A percentile compares a stretch with the other conserved stretches of the same genome.
These are phyloP conservation scores for Populus davidiana DNA, from an alignment of 345 rosid species.

Conservation along the genomic window DNA sequence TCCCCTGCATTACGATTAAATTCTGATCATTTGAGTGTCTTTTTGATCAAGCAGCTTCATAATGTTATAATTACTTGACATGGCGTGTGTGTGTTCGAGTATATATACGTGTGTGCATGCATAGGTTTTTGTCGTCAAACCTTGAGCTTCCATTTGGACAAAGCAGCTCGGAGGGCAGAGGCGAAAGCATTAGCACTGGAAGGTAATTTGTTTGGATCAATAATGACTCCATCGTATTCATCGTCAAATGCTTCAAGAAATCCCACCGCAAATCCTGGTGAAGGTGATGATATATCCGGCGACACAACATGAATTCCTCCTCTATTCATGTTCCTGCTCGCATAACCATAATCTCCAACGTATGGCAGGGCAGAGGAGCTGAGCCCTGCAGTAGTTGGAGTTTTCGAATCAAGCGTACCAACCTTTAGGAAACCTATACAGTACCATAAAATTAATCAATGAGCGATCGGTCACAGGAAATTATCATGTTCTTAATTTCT, in stretches of 20 bases:
- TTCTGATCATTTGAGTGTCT: not conserved
- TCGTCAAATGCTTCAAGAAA: constrained; percentile 45
- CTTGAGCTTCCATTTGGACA: constrained; percentile 39
- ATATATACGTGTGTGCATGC: too few species aligned
- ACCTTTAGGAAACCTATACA: constrained; percentile 11
- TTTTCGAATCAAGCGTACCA: not conserved
- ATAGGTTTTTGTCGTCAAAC: constrained; percentile 9
- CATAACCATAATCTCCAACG: not conserved
- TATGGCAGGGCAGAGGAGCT: not conserved
- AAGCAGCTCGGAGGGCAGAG: constrained; percentile 36
- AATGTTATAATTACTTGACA: too few species aligned
- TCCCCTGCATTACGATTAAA: constrained; percentile 25
- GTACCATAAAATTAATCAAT: not conserved
- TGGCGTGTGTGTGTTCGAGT: too few species aligned
- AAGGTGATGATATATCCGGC: constrained; percentile 26
- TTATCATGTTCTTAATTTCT: too few species aligned
- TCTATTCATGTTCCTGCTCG: not conserved
- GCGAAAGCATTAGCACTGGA: constrained; percentile 39
- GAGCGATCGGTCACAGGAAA: too few species aligned
- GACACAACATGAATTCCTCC: constrained; percentile 25
- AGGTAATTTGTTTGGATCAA: constrained; percentile 38
- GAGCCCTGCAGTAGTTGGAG: not conserved
- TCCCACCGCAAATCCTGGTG: constrained; percentile 20
- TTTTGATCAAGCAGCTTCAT: too few species aligned
- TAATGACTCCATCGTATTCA: constrained; percentile 43